Percentiles rank a stretch among this genome's conserved stretches.
phyloP scores from a whole-genome alignment of 177 flowering plant genomes.

The Vitis hybrid region DNA sequence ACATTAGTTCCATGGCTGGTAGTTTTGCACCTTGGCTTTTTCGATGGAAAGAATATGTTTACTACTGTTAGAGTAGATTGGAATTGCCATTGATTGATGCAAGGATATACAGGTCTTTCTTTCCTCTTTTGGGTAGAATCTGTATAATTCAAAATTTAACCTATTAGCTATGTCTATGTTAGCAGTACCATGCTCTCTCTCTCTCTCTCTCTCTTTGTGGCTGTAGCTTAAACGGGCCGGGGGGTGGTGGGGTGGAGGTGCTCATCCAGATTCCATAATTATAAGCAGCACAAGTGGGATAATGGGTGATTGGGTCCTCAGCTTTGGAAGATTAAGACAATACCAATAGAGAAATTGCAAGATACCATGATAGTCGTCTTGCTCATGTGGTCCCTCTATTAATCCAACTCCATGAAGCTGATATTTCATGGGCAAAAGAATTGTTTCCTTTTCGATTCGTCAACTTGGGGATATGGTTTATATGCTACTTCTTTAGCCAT shows the following conservation, averaged over 20 bases:
- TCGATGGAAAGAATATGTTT: slow-evolving; percentile 9
- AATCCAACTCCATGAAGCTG: slow-evolving; percentile 16
- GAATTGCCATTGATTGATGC: slow-evolving; percentile 15
- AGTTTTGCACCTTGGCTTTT: background rate
- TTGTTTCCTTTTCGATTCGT: slow-evolving; percentile 18
- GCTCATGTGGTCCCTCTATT: slow-evolving; percentile 22
- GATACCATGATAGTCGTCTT: slow-evolving; percentile 2
- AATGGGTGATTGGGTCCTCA: slow-evolving; percentile 10
- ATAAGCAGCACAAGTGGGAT: slow-evolving; percentile 7
- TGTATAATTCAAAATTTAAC: background rate
- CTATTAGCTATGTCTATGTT: background rate
- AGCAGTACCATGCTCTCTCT: background rate
- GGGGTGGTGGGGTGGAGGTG: too few relatives aligned
- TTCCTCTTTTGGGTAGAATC: slow-evolving; percentile 8
- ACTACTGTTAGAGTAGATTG: slow-evolving; percentile 7
- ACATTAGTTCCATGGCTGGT: slow-evolving; percentile 3
- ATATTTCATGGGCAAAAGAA: slow-evolving; percentile 17
- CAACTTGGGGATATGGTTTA: slow-evolving; percentile 20
- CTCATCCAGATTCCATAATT: background rate
- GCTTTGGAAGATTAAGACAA: slow-evolving; percentile 23
- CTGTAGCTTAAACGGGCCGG: background rate
- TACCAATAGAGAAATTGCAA: slow-evolving; percentile 4
- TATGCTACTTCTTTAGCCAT: slow-evolving; percentile 18
- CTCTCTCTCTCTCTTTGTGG: slow-evolving; percentile 1
- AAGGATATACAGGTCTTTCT: slow-evolving; percentile 13